These are phyloP conservation scores for Pulveroboletus ravenelii DNA, from an alignment of 768 basidiomycete species.

Conservation along the genomic window DNA sequence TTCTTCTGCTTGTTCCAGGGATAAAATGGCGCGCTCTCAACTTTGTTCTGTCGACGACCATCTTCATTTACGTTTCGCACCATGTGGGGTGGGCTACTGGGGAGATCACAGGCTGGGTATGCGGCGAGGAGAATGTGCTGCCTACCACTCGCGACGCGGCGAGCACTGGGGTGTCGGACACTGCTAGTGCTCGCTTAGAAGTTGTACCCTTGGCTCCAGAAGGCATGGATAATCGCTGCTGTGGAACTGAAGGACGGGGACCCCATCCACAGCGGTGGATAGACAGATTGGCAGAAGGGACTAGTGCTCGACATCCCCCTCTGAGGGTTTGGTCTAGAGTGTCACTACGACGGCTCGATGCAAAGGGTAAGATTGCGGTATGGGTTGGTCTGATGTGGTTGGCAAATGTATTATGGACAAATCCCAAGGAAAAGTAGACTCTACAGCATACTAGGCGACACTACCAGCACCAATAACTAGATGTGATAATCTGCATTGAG, in stretches of 20 bases:
- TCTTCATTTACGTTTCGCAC: constrained; percentile 80
- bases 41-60: constrained; percentile 64
- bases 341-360: constrained; percentile 35
- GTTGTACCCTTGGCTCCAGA: constrained; percentile 6
- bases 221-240: neutral
- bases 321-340: constrained; percentile 30
- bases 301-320: constrained; percentile 16
- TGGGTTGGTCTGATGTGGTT: constrained; percentile 55
- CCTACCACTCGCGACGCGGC: constrained; percentile 15
- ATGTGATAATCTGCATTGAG: constrained; percentile 2
- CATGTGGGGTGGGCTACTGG: constrained; percentile 72
- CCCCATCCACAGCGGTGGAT: constrained; percentile 44
- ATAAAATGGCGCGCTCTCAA: constrained; percentile 72
- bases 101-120: constrained; percentile 59
- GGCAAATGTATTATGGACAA: constrained; percentile 57
- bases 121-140: constrained; percentile 31
- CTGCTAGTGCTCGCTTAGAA: constrained; percentile 2
- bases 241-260: constrained; percentile 36
- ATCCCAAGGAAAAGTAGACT: constrained; percentile 15
- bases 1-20: constrained; percentile 76
- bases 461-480: neutral
- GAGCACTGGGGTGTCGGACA: neutral
- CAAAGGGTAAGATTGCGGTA: constrained; percentile 39
- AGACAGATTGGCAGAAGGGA: constrained; percentile 42
- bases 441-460: constrained; percentile 3